Evolutionary conservation across 176 grass and related monocot genomes (phyloP), one percentile per base, ranked within the genome.

Genomic region (Hsuehochloa calcarea): DNA sequence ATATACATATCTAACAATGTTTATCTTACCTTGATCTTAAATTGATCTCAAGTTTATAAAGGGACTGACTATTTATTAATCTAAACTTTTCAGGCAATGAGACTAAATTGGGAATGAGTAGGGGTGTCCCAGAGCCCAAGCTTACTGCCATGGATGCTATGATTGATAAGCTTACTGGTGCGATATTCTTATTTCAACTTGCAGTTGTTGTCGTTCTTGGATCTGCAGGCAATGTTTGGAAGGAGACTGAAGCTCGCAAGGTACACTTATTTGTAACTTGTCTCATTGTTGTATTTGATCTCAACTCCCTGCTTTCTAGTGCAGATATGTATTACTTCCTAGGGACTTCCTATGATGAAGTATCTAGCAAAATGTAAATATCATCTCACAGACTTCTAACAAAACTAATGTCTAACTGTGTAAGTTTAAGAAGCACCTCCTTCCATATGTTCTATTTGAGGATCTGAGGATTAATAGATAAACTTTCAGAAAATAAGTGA

Each of bases 131-230:
- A 80, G 92, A 98, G 80, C 93, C 95, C 45, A 98, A 98, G 69
- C 87, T 98, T 68, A 98, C 95, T 38, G 93, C 95, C 45, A 88
- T 98, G 78, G 95, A 98, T 95, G 93, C 93, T 72, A 98, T 98
- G 93, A 93, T 98, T 59, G 95, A 98, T 88, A 98, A 98, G 86
- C 88, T 98, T 82, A 98, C 95, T 77, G 95, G 91, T 86, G 95
- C 95, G 35, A 98, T 98, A 89, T 98, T 98, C 85, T 88, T 98
- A 84, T 98, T 98, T 91, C 95, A 98, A 90, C 90, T 98, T 82
- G 88, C 90, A 37, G 89, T 98, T 65, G 95, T 98, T 49, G 56
- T 98, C 17, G 95, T 98, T 85, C 89, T 98, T 75, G 95, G 95
- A 25, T 93, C 90, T 82, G 91, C 95, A 49, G 95, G 95, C 29